Conservation (phyloP, 1,284 basidiomycete species). For the Acaromyces ingoldii region DNA sequence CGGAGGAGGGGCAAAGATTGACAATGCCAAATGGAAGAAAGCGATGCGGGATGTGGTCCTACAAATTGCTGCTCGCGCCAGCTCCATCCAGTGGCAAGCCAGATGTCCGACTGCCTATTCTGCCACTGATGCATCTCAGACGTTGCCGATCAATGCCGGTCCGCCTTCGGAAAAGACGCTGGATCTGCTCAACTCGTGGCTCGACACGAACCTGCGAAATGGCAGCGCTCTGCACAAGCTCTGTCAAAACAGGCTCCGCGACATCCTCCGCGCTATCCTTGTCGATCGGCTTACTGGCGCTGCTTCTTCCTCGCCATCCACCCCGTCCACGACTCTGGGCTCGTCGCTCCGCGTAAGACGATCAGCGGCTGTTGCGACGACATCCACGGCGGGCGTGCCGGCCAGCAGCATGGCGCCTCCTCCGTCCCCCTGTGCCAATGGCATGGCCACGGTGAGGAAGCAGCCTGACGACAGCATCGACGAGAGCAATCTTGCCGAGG, state of each 20-base stretch:
- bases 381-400: too few relatives aligned
- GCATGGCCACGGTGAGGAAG: too few relatives aligned
- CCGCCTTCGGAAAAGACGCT: slow-evolving; percentile 26
- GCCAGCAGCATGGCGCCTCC: too few relatives aligned
- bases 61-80: slow-evolving; percentile 63
- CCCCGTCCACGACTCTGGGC: too few relatives aligned
- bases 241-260: slow-evolving; percentile 27
- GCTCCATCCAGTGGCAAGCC: slow-evolving; percentile 25
- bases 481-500: too few relatives aligned
- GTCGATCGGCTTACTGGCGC: slow-evolving; percentile 11
- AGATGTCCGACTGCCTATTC: slow-evolving; percentile 7
- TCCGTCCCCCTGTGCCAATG: too few relatives aligned
- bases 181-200: slow-evolving; percentile 34
- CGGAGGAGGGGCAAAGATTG: slow-evolving; percentile 48
- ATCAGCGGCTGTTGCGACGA: too few relatives aligned
- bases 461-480: too few relatives aligned
- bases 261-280: slow-evolving; percentile 27
- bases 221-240: slow-evolving; percentile 32
- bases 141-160: slow-evolving; percentile 5
- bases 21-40: slow-evolving; percentile 56
- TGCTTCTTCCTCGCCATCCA: background rate
- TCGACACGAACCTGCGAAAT: slow-evolving; percentile 29
- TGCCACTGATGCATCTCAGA: background rate
- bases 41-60: slow-evolving; percentile 62
- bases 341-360: too few relatives aligned